A percentile compares a stretch with the other conserved stretches of the same genome.
Evolutionary conservation across 1,284 basidiomycete species (phyloP).

Genomic region (Exobasidium cylindrosporum): DNA sequence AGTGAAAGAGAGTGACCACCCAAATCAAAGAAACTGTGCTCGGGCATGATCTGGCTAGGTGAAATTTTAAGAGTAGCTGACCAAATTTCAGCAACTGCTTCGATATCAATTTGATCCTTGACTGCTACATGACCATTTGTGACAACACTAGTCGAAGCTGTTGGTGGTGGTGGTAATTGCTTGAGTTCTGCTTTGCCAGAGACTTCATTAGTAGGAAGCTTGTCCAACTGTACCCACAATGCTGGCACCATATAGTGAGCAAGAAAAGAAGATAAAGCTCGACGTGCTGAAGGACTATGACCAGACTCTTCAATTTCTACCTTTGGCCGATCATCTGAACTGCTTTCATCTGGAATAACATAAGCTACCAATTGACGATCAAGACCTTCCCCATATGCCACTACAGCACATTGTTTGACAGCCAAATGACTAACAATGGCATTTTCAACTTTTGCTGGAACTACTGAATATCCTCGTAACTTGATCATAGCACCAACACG

Average conservation of each 20-base stretch:
- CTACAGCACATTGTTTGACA: slow-evolving; percentile 47
- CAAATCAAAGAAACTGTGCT: slow-evolving; percentile 50
- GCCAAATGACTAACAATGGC: slow-evolving; percentile 49
- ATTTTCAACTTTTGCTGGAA: slow-evolving; percentile 46
- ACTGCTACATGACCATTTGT: slow-evolving; percentile 29
- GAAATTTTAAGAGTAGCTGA: slow-evolving; percentile 47
- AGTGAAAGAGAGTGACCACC: slow-evolving; percentile 52
- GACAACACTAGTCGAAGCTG: slow-evolving; percentile 12
- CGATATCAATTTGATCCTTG: slow-evolving; percentile 19
- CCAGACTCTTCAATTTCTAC: slow-evolving; percentile 16
- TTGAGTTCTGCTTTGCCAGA: slow-evolving; percentile 54
- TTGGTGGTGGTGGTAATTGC: slow-evolving; percentile 38
- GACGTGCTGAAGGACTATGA: slow-evolving; percentile 43
- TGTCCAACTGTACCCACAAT: slow-evolving; percentile 48
- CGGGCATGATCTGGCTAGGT: slow-evolving; percentile 28
- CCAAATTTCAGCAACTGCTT: slow-evolving; percentile 46
- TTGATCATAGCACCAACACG: slow-evolving; percentile 55
- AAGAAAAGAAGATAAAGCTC: slow-evolving; percentile 31
- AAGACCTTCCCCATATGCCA: slow-evolving; percentile 48
- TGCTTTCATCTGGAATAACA: slow-evolving; percentile 40
- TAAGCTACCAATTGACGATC: slow-evolving; percentile 52
- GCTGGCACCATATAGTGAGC: slow-evolving; percentile 55
- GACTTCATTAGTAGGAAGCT: slow-evolving; percentile 49
- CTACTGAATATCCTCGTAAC: slow-evolving; percentile 50
- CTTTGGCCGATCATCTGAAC: slow-evolving; percentile 31